Evolutionary conservation across 2,329 filamentous ascomycete species (phyloP), one percentile per base, ranked within the genome.

Genomic region (Epichloe gansuensis): DNA sequence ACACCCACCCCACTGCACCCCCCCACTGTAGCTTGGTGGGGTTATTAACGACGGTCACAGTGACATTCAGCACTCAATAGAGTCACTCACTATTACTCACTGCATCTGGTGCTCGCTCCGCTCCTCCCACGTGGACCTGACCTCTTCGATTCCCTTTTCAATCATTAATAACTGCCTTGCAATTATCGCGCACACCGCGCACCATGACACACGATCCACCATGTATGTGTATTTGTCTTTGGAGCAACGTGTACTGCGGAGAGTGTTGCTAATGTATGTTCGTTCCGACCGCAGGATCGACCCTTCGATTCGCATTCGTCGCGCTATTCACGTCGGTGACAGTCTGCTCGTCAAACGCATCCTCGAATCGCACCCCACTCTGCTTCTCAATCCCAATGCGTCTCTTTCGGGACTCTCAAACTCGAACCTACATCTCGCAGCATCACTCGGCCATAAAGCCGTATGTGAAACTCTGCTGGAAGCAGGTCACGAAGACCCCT

Each of bases 381-480:
- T 85, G 56, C 74, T 95, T 31, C 83, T 84, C 62, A 95, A 95
- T 63, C 87, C 89, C 2, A 87, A 95, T 66, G 78, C 80, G 59
- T 78, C 81, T 4, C 75, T 82, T 55, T 62, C 67, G 8, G 80
- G 78, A 48, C 82, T 87, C 58, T 86, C 85, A 65, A 93, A 94
- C 70, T 91, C 88, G 2, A 89, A 82, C 57, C 76, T 95, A 40
- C 89, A 95, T 66, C 76, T 95, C 2, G 87, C 89, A 43, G 85
- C 86, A 11, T 80, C 79, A 7, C 74, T 89, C 52, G 89, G 88
- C 50, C 78, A 84, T 63, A 72, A 80, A 7, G 71, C 81, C 46
- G 84, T 93, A 59, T 84, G 80, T 64, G 75, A 78, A 59, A 76
- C 82, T 51, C 80, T 95, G 31, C 74, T 94, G 55, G 72, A 77